phyloP scores from a whole-genome alignment of 2,329 filamentous ascomycete species.

The Biscogniauxia mediterranea region DNA sequence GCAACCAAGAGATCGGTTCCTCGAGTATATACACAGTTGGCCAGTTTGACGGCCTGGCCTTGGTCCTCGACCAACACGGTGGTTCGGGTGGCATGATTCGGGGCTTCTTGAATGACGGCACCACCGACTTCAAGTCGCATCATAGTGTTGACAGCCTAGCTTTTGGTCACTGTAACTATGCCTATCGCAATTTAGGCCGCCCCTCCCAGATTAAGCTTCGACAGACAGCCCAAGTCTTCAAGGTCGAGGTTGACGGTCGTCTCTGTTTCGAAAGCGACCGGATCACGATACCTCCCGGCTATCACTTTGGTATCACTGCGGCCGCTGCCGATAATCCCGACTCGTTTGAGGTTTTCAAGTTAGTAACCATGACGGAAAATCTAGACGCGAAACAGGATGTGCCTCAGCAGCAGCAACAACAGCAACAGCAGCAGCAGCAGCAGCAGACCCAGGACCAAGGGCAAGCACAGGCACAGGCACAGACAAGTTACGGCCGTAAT shows the following conservation, averaged over 20 bases:
- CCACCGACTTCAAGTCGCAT: slow-evolving; percentile 73
- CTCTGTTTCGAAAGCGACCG: slow-evolving; percentile 82
- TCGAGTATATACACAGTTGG: slow-evolving; percentile 81
- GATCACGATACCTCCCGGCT: slow-evolving; percentile 74
- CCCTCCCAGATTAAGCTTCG: slow-evolving; percentile 75
- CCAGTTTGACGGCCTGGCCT: slow-evolving; percentile 84
- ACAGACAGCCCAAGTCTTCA: slow-evolving; percentile 63
- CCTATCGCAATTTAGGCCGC: slow-evolving; percentile 87
- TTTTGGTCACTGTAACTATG: slow-evolving; percentile 89
- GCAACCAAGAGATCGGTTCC: slow-evolving; percentile 61
- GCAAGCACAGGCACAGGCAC: slow-evolving; percentile 24
- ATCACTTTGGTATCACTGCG: slow-evolving; percentile 84
- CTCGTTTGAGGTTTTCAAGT: slow-evolving; percentile 90
- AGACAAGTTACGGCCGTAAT: slow-evolving; percentile 26
- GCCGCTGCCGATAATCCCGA: slow-evolving; percentile 89
- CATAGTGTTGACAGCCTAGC: slow-evolving; percentile 78
- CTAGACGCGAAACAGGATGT: slow-evolving; percentile 34
- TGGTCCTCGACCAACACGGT: slow-evolving; percentile 83
- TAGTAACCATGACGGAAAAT: slow-evolving; percentile 66
- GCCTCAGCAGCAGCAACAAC: slow-evolving; percentile 32
- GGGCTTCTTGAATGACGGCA: slow-evolving; percentile 92
- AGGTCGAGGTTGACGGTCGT: slow-evolving; percentile 76
- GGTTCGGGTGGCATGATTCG: slow-evolving; percentile 76
- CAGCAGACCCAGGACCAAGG: slow-evolving; percentile 35
- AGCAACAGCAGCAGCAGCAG: slow-evolving; percentile 34